Evolutionary conservation across 2,329 filamentous ascomycete genomes (phyloP).

Genomic region (Penicillium aurantiogriseum): DNA sequence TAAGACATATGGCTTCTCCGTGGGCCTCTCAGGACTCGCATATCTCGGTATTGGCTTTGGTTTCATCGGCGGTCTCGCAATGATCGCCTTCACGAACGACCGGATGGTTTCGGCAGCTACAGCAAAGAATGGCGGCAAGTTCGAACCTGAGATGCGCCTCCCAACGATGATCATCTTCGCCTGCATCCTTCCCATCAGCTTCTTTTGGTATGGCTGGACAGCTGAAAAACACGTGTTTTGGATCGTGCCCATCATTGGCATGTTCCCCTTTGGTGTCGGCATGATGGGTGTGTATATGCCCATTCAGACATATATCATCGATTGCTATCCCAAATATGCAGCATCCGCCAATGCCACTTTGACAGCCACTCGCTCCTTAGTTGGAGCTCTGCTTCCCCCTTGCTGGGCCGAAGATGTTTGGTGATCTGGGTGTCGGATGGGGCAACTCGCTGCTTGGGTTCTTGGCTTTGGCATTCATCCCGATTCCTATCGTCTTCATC

Average conservation of each 20-base stretch:
- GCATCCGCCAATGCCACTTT: slow-evolving; percentile 54
- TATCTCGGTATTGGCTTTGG: slow-evolving; percentile 51
- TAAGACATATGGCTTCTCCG: slow-evolving; percentile 47
- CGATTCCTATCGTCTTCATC: slow-evolving; percentile 13
- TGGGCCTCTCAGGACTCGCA: slow-evolving; percentile 45
- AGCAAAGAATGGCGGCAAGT: slow-evolving; percentile 36
- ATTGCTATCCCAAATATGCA: slow-evolving; percentile 50
- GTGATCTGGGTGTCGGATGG: slow-evolving; percentile 18
- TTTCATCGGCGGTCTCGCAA: slow-evolving; percentile 31
- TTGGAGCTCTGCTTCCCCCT: slow-evolving; percentile 23
- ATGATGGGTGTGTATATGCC: slow-evolving; percentile 52
- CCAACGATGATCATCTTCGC: slow-evolving; percentile 56
- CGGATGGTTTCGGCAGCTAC: slow-evolving; percentile 26
- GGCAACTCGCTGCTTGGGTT: slow-evolving; percentile 24
- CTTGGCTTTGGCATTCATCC: slow-evolving; percentile 18
- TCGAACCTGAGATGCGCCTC: slow-evolving; percentile 49
- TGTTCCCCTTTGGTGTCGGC: slow-evolving; percentile 54
- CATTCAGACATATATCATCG: slow-evolving; percentile 62
- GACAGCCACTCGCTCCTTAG: slow-evolving; percentile 54
- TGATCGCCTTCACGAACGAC: slow-evolving; percentile 36
- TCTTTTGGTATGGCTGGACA: slow-evolving; percentile 59
- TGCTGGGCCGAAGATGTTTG: slow-evolving; percentile 18
- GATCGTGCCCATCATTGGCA: slow-evolving; percentile 60
- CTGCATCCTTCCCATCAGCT: slow-evolving; percentile 53
- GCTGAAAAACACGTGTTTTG: slow-evolving; percentile 53